phyloP scores from a whole-genome alignment of 139 green algal genomes.

The Klebsormidium nitens region DNA sequence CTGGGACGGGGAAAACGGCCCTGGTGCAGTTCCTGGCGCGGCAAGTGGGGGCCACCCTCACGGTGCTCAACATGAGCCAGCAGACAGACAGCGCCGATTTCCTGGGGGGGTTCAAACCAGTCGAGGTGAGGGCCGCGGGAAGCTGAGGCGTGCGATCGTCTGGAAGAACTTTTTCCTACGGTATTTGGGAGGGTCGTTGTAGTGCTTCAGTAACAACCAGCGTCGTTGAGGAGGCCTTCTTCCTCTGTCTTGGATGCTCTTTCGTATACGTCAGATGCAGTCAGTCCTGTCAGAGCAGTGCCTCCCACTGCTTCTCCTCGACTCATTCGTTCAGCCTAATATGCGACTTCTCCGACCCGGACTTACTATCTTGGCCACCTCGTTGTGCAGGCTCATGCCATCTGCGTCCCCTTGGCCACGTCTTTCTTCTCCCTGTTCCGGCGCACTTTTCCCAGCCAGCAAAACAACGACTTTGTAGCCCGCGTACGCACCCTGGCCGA shows the following conservation, averaged over 20 bases:
- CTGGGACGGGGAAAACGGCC: constrained; percentile 95
- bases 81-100: constrained; percentile 93
- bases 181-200: too few species aligned
- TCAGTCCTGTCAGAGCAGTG: too few species aligned
- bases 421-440: constrained; percentile 34
- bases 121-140: constrained; percentile 53
- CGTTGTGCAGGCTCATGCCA: constrained; percentile 19
- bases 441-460: constrained; percentile 30
- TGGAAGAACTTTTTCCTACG: too few species aligned
- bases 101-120: constrained; percentile 91
- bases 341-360: too few species aligned
- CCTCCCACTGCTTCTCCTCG: too few species aligned
- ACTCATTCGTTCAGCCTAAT: too few species aligned
- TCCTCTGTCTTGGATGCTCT: too few species aligned
- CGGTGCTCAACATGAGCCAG: constrained; percentile 91
- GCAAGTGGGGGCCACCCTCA: constrained; percentile 54
- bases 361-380: not conserved
- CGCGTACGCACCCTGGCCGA: constrained; percentile 38
- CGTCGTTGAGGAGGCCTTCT: too few species aligned
- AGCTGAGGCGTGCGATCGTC: too few species aligned
- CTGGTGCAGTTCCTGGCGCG: constrained; percentile 57
- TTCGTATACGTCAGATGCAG: too few species aligned
- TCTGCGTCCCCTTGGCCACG: constrained; percentile 44
- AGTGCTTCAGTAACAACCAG: too few species aligned
- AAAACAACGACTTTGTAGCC: constrained; percentile 39